These are phyloP conservation scores for Vachellia collinsii DNA, from an alignment of 306 rosid species.

Conservation along the genomic window DNA sequence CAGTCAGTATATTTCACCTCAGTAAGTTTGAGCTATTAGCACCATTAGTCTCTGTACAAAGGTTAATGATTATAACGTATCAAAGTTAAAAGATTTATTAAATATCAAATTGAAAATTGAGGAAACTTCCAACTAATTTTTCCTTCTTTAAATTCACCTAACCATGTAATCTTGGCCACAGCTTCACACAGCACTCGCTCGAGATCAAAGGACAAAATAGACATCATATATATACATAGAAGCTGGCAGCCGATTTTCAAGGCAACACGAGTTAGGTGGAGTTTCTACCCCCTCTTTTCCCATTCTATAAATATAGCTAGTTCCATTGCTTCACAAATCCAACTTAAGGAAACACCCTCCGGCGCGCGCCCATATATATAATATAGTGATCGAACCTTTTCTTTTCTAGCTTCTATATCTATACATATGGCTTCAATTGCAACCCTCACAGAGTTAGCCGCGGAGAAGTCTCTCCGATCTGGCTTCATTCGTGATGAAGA, in stretches of 20 bases:
- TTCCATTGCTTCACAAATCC: neutral
- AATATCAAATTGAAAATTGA: too few species aligned
- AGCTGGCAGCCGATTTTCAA: too few species aligned
- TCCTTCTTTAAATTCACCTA: too few species aligned
- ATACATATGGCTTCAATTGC: slow-evolving; percentile 36
- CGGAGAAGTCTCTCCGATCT: slow-evolving; percentile 54
- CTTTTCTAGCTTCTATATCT: neutral
- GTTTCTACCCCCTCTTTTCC: neutral
- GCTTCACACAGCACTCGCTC: neutral
- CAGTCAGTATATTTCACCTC: too few species aligned
- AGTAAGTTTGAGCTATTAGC: too few species aligned
- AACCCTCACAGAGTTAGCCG: slow-evolving; percentile 64
- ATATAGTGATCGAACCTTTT: neutral
- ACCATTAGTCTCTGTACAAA: too few species aligned
- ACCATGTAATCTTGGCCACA: neutral
- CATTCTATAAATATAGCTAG: neutral
- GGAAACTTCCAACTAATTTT: too few species aligned
- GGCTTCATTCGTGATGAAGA: slow-evolving; percentile 79
- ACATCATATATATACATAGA: too few species aligned
- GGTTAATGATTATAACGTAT: too few species aligned
- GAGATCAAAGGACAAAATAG: neutral
- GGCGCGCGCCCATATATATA: neutral
- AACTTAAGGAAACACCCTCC: neutral
- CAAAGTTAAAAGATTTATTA: too few species aligned
- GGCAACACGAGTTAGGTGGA: neutral